These are phyloP conservation scores for Solanum pinnatisectum DNA, from an alignment of 257 asterid species.

Conservation along the genomic window DNA sequence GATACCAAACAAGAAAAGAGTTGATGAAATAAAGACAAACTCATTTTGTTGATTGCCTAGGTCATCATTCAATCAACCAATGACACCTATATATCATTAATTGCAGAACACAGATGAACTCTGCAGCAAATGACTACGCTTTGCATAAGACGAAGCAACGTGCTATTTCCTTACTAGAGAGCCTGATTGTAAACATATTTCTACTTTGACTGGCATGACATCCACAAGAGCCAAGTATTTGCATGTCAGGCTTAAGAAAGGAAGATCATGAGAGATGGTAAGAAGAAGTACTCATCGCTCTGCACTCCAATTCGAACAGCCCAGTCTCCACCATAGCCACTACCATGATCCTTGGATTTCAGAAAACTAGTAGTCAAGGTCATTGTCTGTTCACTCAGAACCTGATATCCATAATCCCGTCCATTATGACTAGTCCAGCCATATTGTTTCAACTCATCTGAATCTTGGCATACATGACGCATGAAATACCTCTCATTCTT, in stretches of 20 bases:
- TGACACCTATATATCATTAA: background rate
- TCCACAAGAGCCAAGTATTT: background rate
- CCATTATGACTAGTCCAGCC: conserved; percentile 96
- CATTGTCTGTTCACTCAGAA: conserved; percentile 66
- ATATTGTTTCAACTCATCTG: conserved; percentile 74
- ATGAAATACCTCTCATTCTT: conserved; percentile 73
- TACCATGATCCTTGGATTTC: conserved; percentile 58
- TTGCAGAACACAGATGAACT: background rate
- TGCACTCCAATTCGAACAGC: conserved; percentile 66
- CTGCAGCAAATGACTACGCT: background rate
- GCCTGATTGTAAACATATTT: background rate
- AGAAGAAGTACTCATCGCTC: conserved; percentile 43
- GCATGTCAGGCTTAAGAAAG: background rate
- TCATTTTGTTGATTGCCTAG: background rate
- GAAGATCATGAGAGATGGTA: conserved; percentile 14
- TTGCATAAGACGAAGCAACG: background rate
- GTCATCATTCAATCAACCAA: background rate
- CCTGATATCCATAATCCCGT: conserved; percentile 83
- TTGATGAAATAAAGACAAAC: background rate
- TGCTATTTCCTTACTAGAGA: background rate
- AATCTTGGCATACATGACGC: conserved; percentile 87
- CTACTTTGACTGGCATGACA: background rate
- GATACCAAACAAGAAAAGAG: background rate
- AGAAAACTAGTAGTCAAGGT: conserved; percentile 70
- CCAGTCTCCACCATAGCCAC: conserved; percentile 99